Base-by-base conservation (phyloP, 371 early-diverging fungal genomes). In the Dichotomocladium elegans region DNA sequence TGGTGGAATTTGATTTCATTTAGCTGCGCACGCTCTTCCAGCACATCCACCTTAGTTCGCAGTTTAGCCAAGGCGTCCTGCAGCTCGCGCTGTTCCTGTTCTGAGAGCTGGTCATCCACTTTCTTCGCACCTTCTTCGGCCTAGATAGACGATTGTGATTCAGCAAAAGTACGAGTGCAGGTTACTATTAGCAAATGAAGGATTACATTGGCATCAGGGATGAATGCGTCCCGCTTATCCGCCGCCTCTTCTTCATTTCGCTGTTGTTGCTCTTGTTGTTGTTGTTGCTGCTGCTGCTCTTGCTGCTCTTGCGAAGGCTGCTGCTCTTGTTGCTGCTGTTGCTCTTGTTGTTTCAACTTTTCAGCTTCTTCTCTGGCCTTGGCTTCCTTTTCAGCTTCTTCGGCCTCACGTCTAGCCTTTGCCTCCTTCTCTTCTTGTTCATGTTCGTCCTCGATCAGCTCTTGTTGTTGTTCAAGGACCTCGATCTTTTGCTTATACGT, bases 381-480 rank as follows among this genome's bases (percentile, higher is more conserved):
- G n/a, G n/a, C n/a, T n/a, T n/a, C n/a, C n/a, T 49, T 58, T 35
- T 66, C 74, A 43, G 74, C 72, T 47, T 70, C 74, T 27, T 76
- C 69, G 47, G 75, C 75, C 26, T 70, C 80, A 46, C 70, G 70
- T 56, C 77, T 59, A 4, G 80, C 85, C 57, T 81, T 70, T 25
- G 79, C 79, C 53, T 77, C 77, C 47, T 75, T 74, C 27, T 72
- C 68, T 62, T 74, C 88, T 66, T 90, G 88, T 45, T 83, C 89
- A 25, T 70, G 76, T 68, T 96, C 97, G 56, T 94, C 93, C 54
- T 88, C 91, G 55, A 96, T 96, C 54, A 96, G 74, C 63, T 95
- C 95, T 66, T 96, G 94, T 70, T 96, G 96, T 65, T 96, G 91
- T 58, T 94, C 87, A 53, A 97, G 68, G 11, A 95, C 94, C 55